These are phyloP conservation scores for Pisolithus sp. DNA, from an alignment of 768 basidiomycete species.

Conservation along the genomic window DNA sequence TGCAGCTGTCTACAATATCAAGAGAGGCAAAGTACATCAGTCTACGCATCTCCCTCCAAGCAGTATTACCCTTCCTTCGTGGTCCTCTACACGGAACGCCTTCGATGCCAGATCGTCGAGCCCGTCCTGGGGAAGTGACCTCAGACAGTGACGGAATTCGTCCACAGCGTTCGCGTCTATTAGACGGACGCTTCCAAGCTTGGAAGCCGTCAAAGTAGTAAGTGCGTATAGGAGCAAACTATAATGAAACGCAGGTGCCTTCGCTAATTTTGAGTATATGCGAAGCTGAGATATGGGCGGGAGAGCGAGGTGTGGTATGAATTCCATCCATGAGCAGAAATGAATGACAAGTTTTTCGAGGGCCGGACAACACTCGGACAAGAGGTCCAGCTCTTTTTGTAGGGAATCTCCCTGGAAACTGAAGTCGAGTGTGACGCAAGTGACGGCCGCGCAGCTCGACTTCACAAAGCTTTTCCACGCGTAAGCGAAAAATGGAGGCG, in stretches of 20 bases:
- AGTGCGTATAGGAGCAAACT: conserved; percentile 18
- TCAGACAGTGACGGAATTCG: conserved; percentile 9
- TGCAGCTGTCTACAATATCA: too few species aligned
- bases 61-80: conserved; percentile 13
- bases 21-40: too few species aligned
- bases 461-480: conserved; percentile 23
- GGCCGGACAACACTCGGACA: conserved; percentile 18
- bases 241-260: conserved; percentile 11
- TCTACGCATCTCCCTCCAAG: neutral
- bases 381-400: conserved; percentile 20
- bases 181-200: conserved; percentile 15
- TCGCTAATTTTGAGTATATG: conserved; percentile 14
- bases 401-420: conserved; percentile 18
- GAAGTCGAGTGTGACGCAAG: conserved; percentile 22
- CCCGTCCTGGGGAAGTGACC: conserved; percentile 6
- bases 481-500: conserved; percentile 23
- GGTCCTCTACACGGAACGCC: conserved; percentile 18
- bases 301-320: conserved; percentile 14
- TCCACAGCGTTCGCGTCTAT: conserved; percentile 11
- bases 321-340: conserved; percentile 20
- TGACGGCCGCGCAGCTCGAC: conserved; percentile 20
- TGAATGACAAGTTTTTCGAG: conserved; percentile 22
- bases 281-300: conserved; percentile 22
- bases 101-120: conserved; percentile 4
- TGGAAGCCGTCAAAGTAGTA: conserved; percentile 14